A percentile compares a stretch with the other conserved stretches of the same genome.
phyloP scores from a whole-genome alignment of 2,329 filamentous ascomycete genomes.

The Colletotrichum limetticola region DNA sequence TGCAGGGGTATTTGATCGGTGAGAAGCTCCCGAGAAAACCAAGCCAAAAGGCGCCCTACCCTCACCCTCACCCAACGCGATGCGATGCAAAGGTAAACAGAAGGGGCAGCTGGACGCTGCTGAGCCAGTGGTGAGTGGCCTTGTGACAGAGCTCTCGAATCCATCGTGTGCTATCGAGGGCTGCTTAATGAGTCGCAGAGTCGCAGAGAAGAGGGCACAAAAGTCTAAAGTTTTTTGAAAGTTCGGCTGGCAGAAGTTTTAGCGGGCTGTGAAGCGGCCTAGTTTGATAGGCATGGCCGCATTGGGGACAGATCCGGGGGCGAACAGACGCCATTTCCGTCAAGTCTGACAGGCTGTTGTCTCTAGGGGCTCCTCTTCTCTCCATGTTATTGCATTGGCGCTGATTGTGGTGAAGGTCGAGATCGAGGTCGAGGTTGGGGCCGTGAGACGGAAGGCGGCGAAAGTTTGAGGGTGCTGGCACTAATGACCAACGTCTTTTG shows the following conservation, averaged over 20 bases:
- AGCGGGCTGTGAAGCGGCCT: slow-evolving; percentile 1
- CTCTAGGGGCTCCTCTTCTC: slow-evolving; percentile 23
- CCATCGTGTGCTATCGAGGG: background rate
- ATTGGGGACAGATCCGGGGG: slow-evolving; percentile 21
- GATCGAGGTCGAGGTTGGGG: background rate
- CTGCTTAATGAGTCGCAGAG: background rate
- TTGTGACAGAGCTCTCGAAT: slow-evolving; percentile 10
- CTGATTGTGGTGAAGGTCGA: background rate
- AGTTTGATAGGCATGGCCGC: slow-evolving; percentile 15
- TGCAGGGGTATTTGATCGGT: slow-evolving; percentile 3
- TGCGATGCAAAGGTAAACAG: background rate
- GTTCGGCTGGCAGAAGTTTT: slow-evolving; percentile 18
- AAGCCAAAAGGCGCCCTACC: background rate
- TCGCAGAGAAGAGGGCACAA: background rate
- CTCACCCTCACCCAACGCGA: background rate
- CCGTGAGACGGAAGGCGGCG: slow-evolving; percentile 21
- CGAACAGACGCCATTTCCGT: slow-evolving; percentile 28
- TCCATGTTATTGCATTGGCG: slow-evolving; percentile 20
- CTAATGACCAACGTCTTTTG: slow-evolving; percentile 17
- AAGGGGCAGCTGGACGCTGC: slow-evolving; percentile 9
- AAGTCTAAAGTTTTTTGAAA: background rate
- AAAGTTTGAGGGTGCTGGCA: slow-evolving; percentile 1
- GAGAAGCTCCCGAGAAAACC: background rate
- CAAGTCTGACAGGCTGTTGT: slow-evolving; percentile 13
- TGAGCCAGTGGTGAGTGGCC: background rate